Percentiles rank a stretch among this genome's conserved stretches.
Evolutionary conservation across 2,329 filamentous ascomycete species (phyloP).

Genomic region (Simplicillium sp.): DNA sequence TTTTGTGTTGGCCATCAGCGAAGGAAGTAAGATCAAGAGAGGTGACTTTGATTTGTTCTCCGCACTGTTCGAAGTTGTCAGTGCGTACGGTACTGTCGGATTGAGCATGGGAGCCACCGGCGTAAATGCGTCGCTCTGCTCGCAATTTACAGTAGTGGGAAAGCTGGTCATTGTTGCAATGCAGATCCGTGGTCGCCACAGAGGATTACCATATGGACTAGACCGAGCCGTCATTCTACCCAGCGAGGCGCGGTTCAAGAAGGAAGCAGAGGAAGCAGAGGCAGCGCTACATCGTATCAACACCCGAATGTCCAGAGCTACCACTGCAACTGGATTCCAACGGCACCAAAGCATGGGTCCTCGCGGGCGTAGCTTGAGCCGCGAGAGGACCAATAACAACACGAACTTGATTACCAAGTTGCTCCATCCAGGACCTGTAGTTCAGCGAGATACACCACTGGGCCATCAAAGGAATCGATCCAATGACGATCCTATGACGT

Average conservation of each 20-base stretch:
- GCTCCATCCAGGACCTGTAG: slow-evolving; percentile 36
- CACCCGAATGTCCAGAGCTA: slow-evolving; percentile 22
- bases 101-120: slow-evolving; percentile 73
- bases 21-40: slow-evolving; percentile 60
- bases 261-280: slow-evolving; percentile 40
- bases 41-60: slow-evolving; percentile 58
- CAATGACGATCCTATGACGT: slow-evolving; percentile 8
- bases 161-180: slow-evolving; percentile 61
- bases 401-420: slow-evolving; percentile 35
- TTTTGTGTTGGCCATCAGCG: slow-evolving; percentile 85
- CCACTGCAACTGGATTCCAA: slow-evolving; percentile 17
- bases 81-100: slow-evolving; percentile 90
- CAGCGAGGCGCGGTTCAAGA: slow-evolving; percentile 44
- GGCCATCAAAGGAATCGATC: slow-evolving; percentile 18
- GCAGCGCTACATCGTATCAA: slow-evolving; percentile 25
- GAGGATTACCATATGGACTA: slow-evolving; percentile 58
- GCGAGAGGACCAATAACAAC: slow-evolving; percentile 24
- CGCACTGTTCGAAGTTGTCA: slow-evolving; percentile 76
- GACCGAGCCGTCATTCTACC: slow-evolving; percentile 52
- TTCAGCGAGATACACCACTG: slow-evolving; percentile 20
- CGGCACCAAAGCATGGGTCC: slow-evolving; percentile 17
- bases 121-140: slow-evolving; percentile 72
- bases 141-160: slow-evolving; percentile 66
- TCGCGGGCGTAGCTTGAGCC: slow-evolving; percentile 26
- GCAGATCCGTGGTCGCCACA: slow-evolving; percentile 60